Evolutionary conservation across 805 yeast genomes (phyloP), one percentile per base, ranked within the genome.

Genomic region (Lipomyces anomalus): DNA sequence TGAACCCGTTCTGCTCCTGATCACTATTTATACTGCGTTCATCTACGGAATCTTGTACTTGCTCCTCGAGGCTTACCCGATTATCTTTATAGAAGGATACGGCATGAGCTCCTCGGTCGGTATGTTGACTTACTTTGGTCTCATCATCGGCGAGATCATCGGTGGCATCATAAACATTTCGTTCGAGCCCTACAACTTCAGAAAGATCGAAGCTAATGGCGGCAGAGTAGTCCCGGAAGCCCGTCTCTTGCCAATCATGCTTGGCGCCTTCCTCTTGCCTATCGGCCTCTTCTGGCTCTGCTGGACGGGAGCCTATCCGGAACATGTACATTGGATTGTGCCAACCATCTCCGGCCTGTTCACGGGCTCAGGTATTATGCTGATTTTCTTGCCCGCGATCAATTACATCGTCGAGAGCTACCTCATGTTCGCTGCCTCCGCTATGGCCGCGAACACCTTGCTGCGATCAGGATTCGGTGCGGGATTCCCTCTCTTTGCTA

Each of bases 221-320:
- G 80, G 80, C 39, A 70, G 67, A 51, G 76, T 79, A 3, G 75
- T 80, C 17, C 94, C 96, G 0, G 95, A 88, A 64, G 82, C 80
- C 29, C 78, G 95, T 64, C 69, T 88, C 46, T 78, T 80, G 16
- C 79, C 89, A 28, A 77, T 87, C 82, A 75, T 85, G 66, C 64
- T 74, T 35, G 89, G 95, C 26, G 79, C 81, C 21, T 53, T 84
- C 43, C 61, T 74, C 6, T 85, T 88, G 69, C 82, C 94, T 23
- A 69, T 78, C 43, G 95, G 95, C 43, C 68, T 87, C 51, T 72
- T 87, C 58, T 84, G 95, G 95, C 72, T 88, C 63, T 77, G 84
- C 46, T 88, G 95, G 95, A 70, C 90, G 6, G 95, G 95, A 61
- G 74, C 77, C 52, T 88, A 80, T 64, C 80, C 76, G 40, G 64